These are phyloP conservation scores for Fusarium sulawesiense DNA, from an alignment of 2,329 filamentous ascomycete genomes.

Conservation along the genomic window DNA sequence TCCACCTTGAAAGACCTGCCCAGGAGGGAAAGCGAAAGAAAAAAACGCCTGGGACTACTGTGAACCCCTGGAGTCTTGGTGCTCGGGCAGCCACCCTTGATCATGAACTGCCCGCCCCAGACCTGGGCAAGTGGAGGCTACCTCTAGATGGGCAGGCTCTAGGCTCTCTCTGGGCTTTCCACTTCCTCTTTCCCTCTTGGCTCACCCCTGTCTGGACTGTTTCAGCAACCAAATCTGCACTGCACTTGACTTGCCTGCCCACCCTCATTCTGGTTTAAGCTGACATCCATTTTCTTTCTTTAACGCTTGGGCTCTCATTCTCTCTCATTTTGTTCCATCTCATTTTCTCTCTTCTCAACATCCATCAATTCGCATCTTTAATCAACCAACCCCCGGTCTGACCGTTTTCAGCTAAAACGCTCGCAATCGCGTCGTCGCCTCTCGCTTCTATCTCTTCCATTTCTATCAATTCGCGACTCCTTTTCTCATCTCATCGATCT, in stretches of 20 bases:
- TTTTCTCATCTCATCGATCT: slow-evolving; percentile 17
- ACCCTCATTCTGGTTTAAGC: slow-evolving; percentile 19
- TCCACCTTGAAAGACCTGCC: slow-evolving; percentile 21
- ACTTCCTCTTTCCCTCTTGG: background rate
- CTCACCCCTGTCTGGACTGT: slow-evolving; percentile 29
- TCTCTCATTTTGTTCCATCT: slow-evolving; percentile 28
- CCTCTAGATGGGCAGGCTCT: too few relatives aligned
- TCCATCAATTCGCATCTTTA: slow-evolving; percentile 19
- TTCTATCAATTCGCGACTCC: slow-evolving; percentile 26
- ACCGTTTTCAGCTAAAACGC: slow-evolving; percentile 25
- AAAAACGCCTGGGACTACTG: slow-evolving; percentile 22
- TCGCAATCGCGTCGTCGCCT: slow-evolving; percentile 32
- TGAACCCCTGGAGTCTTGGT: slow-evolving; percentile 25
- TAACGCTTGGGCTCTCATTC: slow-evolving; percentile 34
- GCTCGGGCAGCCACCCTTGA: slow-evolving; percentile 29
- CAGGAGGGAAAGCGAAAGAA: slow-evolving; percentile 17
- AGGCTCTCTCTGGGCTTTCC: slow-evolving; percentile 7
- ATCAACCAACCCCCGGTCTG: slow-evolving; percentile 1
- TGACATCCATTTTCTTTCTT: slow-evolving; percentile 32
- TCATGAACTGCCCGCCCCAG: slow-evolving; percentile 1
- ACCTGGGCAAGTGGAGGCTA: too few relatives aligned
- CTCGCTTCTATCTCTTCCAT: slow-evolving; percentile 26
- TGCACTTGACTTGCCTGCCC: slow-evolving; percentile 1
- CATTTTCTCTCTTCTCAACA: slow-evolving; percentile 39
- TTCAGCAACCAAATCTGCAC: slow-evolving; percentile 24